Evolutionary conservation across 495 filamentous ascomycete species (phyloP).

Genomic region (Acidomyces sp.): DNA sequence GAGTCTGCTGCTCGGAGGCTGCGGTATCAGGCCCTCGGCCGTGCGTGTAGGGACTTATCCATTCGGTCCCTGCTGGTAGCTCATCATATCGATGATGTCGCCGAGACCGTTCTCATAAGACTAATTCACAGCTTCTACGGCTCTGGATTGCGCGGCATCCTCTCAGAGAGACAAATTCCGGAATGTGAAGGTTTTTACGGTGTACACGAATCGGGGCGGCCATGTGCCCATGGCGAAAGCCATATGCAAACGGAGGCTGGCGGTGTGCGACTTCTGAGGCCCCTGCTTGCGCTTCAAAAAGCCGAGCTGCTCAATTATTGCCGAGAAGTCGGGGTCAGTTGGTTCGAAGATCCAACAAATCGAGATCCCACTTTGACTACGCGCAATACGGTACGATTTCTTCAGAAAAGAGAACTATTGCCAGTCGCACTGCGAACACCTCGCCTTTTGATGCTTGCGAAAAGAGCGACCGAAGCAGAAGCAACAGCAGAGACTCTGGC

Average conservation of each 20-base stretch:
- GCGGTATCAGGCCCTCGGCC: constrained; percentile 58
- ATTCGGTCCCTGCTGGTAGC: constrained; percentile 53
- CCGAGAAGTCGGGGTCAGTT: constrained; percentile 45
- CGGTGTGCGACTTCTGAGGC: constrained; percentile 59
- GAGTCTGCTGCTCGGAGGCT: constrained; percentile 66
- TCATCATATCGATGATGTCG: constrained; percentile 77
- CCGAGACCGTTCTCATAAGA: constrained; percentile 75
- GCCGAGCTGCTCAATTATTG: constrained; percentile 60
- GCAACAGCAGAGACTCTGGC: constrained; percentile 18
- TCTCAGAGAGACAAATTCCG: constrained; percentile 50
- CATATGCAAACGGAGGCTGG: constrained; percentile 42
- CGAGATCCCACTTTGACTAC: constrained; percentile 59
- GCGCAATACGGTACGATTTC: constrained; percentile 65
- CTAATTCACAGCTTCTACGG: constrained; percentile 47
- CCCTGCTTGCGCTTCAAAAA: constrained; percentile 64
- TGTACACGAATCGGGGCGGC: constrained; percentile 51
- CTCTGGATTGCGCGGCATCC: constrained; percentile 61
- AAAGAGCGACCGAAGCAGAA: constrained; percentile 28
- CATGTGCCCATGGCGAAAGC: constrained; percentile 3
- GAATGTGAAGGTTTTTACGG: constrained; percentile 68
- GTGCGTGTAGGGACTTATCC: constrained; percentile 37
- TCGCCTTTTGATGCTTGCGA: constrained; percentile 46
- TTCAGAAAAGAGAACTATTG: constrained; percentile 44
- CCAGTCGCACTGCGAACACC: constrained; percentile 56
- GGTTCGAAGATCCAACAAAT: constrained; percentile 84